These are phyloP conservation scores for Phaseolus coccineus DNA, from an alignment of 331 rosid species.

Conservation along the genomic window DNA sequence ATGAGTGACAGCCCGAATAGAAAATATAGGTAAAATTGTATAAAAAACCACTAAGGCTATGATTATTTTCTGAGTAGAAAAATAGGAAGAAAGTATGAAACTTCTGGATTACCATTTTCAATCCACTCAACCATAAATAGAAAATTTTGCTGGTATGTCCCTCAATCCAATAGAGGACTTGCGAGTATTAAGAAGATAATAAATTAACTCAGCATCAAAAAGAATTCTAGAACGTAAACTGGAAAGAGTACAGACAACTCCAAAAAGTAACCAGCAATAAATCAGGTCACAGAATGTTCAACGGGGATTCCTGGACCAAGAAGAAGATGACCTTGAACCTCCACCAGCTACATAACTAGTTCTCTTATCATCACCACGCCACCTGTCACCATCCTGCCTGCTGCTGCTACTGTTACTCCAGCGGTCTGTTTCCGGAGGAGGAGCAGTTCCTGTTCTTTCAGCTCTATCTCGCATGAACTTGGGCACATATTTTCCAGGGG, in stretches of 20 bases:
- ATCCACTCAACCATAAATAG: constrained; percentile 43
- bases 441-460: constrained; percentile 52
- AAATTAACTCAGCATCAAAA: constrained; percentile 46
- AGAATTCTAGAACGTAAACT: constrained; percentile 43
- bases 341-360: constrained; percentile 54
- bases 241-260: constrained; percentile 32
- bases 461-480: constrained; percentile 56
- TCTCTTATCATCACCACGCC: constrained; percentile 75
- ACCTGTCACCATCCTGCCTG: constrained; percentile 72
- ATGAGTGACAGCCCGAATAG: background rate
- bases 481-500: constrained; percentile 74
- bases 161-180: constrained; percentile 34
- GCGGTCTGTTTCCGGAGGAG: constrained; percentile 68
- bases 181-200: constrained; percentile 35
- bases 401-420: constrained; percentile 57
- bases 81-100: constrained; percentile 11
- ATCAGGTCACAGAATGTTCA: constrained; percentile 43
- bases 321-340: constrained; percentile 63
- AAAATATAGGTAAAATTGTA: background rate
- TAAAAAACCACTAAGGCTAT: background rate
- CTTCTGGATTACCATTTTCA: constrained; percentile 35
- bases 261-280: constrained; percentile 36
- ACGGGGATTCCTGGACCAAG: constrained; percentile 80
- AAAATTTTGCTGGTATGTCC: constrained; percentile 40
- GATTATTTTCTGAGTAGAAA: background rate